Evolutionary conservation across 129 eudicot genomes (phyloP), one percentile per base, ranked within the genome.

Genomic region (Pseudognaphalium luteoalbum): DNA sequence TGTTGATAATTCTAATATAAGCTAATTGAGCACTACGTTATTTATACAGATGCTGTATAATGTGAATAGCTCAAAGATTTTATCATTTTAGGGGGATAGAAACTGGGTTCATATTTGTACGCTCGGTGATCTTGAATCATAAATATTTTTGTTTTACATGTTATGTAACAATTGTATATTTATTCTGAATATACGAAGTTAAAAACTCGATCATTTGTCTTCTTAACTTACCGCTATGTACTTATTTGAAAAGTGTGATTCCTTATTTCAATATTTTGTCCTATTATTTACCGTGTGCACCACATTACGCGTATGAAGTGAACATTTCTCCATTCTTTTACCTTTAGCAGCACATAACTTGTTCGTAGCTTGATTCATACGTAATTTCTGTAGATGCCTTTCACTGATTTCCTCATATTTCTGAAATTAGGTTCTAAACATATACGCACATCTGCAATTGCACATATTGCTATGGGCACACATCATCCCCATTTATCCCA

Each of bases 1-100:
- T 73, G 69, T 86, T 47, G 84, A 82, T 71, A 81, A 61, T 74
- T 39, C 78, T 70, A 79, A 78, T 47, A 59, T 61, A 47, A 71
- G 30, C 44, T 71, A 56, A 72, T 28, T 52, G 17, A 47, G 29
- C 41, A 72, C 37, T 21, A 64, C 47, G 78, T 5, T 76, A 59
- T 66, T 42, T 14, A 79, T 54, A 66, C 68, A 66, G 69, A 52
- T 73, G 11, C 63, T 80, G 69, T 74, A 73, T 56, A 66, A 80
- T 80, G 83, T 73, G 83, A 73, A 80, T 80, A 80, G 28, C 22
- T 73, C 20, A 67, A 80, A 74, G 66, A 11, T 67, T 63, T 54
- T 66, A 66, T 80, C 60, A 39, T 66, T 44, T 74, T 74, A 74
- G 25, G 35, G 44, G 65, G 54, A 68, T 74, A 74, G 37, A 74